These are phyloP conservation scores for Fusarium siculi DNA, from an alignment of 2,329 filamentous ascomycete species.

Conservation along the genomic window DNA sequence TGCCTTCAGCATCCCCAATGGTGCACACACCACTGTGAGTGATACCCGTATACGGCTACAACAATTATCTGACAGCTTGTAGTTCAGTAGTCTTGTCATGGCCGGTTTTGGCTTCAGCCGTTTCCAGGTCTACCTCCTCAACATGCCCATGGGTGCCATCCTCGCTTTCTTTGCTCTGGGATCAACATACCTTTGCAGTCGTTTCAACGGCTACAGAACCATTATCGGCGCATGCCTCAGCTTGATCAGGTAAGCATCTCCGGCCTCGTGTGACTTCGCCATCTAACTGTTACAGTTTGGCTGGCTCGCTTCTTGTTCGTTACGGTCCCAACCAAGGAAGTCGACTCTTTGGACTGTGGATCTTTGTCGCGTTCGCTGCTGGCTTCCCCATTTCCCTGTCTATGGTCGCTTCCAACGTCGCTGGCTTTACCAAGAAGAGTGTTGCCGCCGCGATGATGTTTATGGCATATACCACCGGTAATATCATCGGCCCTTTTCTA, in stretches of 20 bases:
- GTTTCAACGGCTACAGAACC: conserved; percentile 32
- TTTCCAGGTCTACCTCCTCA: conserved; percentile 37
- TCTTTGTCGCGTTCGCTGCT: conserved; percentile 39
- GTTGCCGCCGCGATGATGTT: conserved; percentile 40
- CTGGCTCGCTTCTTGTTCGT: conserved; percentile 33
- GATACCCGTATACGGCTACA: accelerated
- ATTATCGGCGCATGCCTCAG: conserved; percentile 30
- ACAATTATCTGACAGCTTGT: neutral
- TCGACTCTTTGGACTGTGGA: conserved; percentile 22
- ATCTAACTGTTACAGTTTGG: conserved; percentile 8
- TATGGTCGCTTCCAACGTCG: conserved; percentile 37
- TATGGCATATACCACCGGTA: conserved; percentile 34
- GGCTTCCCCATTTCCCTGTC: conserved; percentile 35
- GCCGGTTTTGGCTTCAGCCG: conserved; percentile 34
- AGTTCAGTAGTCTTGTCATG: conserved; percentile 42
- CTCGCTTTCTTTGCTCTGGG: conserved; percentile 31
- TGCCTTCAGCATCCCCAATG: conserved; percentile 36
- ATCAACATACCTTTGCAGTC: conserved; percentile 33
- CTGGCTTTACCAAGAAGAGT: conserved; percentile 40
- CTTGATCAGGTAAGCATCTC: conserved; percentile 27
- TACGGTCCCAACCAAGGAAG: conserved; percentile 32
- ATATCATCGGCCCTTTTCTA: conserved; percentile 38
- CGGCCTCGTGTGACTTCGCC: accelerated
- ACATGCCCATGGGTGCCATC: conserved; percentile 38
- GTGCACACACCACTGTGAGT: conserved; percentile 35